A percentile compares a stretch with the other conserved stretches of the same genome.
These are phyloP conservation scores for Endocarpon pusillum DNA, from an alignment of 495 filamentous ascomycete species.

Conservation along the genomic window DNA sequence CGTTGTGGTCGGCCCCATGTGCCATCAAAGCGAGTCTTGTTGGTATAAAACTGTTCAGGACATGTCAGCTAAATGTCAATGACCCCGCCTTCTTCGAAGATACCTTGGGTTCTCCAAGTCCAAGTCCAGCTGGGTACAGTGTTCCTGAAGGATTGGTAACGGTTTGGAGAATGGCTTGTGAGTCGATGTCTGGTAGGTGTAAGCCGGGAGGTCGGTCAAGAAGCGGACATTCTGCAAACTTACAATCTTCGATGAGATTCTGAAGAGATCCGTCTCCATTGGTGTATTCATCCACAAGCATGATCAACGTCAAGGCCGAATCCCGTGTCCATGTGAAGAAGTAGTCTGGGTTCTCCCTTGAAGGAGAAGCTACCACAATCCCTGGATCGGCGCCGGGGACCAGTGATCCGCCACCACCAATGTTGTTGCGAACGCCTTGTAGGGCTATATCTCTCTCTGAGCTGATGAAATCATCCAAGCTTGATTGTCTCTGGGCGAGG, in stretches of 20 bases:
- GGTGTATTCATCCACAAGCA: constrained; percentile 39
- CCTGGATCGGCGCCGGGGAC: constrained; percentile 30
- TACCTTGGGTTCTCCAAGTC: constrained; percentile 21
- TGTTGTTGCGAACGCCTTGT: constrained; percentile 38
- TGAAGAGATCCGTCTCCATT: constrained; percentile 36
- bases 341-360: constrained; percentile 39
- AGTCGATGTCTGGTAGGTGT: constrained; percentile 33
- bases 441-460: constrained; percentile 33
- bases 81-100: no score
- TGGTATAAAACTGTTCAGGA: constrained; percentile 38
- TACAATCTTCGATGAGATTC: constrained; percentile 35
- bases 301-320: constrained; percentile 44
- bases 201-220: no score
- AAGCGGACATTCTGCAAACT: no score
- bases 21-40: constrained; percentile 42
- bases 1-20: constrained; percentile 55
- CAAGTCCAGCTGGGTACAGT: constrained; percentile 29
- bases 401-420: constrained; percentile 35
- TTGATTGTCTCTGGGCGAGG: no score
- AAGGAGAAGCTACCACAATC: constrained; percentile 45
- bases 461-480: constrained; percentile 34
- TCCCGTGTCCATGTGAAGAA: constrained; percentile 61
- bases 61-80: constrained; percentile 10
- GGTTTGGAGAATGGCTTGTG: constrained; percentile 43
- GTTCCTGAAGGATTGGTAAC: constrained; percentile 42